Base-by-base conservation (phyloP, 73 alveolate species). In the Paramecium pentaurelia region DNA sequence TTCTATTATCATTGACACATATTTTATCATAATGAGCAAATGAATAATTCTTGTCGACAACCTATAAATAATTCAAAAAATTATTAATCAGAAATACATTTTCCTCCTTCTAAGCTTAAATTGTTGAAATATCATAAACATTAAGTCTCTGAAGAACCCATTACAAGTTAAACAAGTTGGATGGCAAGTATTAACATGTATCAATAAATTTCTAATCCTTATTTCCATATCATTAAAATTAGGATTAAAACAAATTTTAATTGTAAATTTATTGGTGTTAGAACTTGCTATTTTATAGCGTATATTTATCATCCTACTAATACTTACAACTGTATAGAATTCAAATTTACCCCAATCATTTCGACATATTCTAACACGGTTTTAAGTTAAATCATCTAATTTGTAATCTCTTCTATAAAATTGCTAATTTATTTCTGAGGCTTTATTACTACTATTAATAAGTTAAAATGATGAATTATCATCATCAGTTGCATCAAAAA, bases 111-210 rank as follows among this genome's bases (percentile, higher is more conserved):
- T 37, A 0, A 18, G 3, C 12, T 37, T n/a, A n/a, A 12, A 34
- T 28, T 27, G 37, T 73, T 11, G n/a, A 16, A 44, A 40, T 68
- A 73, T 34, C 16, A 4, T 73, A 36, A 11, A 40, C 87, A 73
- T 16, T 73, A 64, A 4, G 60, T 4, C 18, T 83, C 80, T 1
- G 83, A 4, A 2, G 92, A 83, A 32, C 38, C 92, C 92, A 83
- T 37, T n/a, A 54, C 92, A 83, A 45, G 92, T 42, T 20, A 83
- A 38, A 49, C 92, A 83, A 27, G 92, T 32, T 0, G 47, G 25
- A 83, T 83, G 92, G 22, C 92, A 83, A 16, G 9, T 11, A 12
- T 38, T 22, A 5, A 83, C 8, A 83, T 83, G 9, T 8, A 83
- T 10, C 10, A 37, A 38, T 14, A 83, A 11, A 45, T 83, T 83